Evolutionary conservation across 768 basidiomycete species (phyloP).

Genomic region (Tephrocybe rancida): DNA sequence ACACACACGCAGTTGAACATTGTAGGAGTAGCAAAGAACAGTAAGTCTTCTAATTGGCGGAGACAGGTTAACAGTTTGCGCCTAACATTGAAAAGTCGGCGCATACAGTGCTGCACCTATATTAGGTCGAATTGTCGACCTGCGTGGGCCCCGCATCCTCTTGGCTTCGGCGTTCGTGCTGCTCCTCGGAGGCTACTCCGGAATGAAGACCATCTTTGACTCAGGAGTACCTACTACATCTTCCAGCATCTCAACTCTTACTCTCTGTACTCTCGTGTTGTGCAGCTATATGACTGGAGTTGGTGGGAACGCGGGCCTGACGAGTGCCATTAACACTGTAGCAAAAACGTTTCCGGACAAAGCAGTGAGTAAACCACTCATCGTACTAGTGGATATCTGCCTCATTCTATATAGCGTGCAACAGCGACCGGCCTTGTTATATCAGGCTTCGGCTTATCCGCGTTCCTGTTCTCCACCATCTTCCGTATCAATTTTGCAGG

Average conservation of each 20-base stretch:
- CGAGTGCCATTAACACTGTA: conserved; percentile 72
- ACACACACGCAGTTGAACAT: conserved; percentile 83
- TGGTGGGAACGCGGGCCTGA: conserved; percentile 74
- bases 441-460: conserved; percentile 89
- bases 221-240: conserved; percentile 42
- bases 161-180: conserved; percentile 59
- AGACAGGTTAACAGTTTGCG: too few relatives aligned
- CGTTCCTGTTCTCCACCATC: conserved; percentile 84
- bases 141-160: conserved; percentile 70
- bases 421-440: conserved; percentile 77
- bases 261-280: conserved; percentile 53
- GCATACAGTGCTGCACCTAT: conserved; percentile 78
- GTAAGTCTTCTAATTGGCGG: conserved; percentile 51
- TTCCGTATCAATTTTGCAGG: conserved; percentile 74
- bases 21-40: conserved; percentile 75
- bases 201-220: conserved; percentile 71
- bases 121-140: conserved; percentile 80
- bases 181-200: conserved; percentile 72
- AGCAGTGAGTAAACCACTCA: too few relatives aligned
- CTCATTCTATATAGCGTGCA: conserved; percentile 54
- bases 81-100: conserved; percentile 66
- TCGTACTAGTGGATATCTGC: background rate
- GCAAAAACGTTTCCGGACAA: conserved; percentile 83
- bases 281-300: conserved; percentile 76
- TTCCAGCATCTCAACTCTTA: conserved; percentile 38